Base-by-base conservation (phyloP, 164 flowering plant genomes). In the Tinospora cordifolia region DNA sequence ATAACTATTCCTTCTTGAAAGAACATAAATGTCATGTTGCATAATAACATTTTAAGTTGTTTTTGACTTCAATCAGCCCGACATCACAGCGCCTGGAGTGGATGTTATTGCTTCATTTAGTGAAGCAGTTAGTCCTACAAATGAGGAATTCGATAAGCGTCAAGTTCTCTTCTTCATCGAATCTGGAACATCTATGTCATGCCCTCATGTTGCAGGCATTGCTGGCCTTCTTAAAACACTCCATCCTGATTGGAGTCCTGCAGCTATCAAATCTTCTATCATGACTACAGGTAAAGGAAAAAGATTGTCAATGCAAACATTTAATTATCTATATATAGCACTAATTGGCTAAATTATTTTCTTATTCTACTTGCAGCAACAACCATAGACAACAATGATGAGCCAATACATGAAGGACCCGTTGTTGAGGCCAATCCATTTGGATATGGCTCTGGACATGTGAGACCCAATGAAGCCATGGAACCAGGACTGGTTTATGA, bases 401-500 rank as follows among this genome's bases (percentile, higher is more conserved):
- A 64, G 1, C 79, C 81, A 47, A 85, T 85, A 71, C 69, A 84
- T 67, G 71, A 71, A 2, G 21, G 22, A 54, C 21, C 60, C 21
- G 3, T 6, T 54, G 6, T 21, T 7, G 21, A 71, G 74, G 82
- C 86, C 25, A 83, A 78, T 4, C 87, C 87, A n/a, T 83, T 83
- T 67, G 62, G 26, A 19, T 78, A 84, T 47, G 91, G 89, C 0
- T 19, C 84, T 6, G 91, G 91, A 47, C 87, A 84, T 27, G 67
- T 87, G 0, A 41, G 75, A 9, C 88, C 91, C 0, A 84, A 82
- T 69, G 73, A 79, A 0, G 89, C 88, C 51, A 69, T 77, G 82
- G 79, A 84, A 47, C 91, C 89, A n/a, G 89, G 91, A 2, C 72
- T 87, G 77, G 84, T 87, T 63, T 87, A 87, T 36, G 91, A 87